Conservation (phyloP, 805 yeast species). For the Hanseniaspora pseudoguilliermondii region DNA sequence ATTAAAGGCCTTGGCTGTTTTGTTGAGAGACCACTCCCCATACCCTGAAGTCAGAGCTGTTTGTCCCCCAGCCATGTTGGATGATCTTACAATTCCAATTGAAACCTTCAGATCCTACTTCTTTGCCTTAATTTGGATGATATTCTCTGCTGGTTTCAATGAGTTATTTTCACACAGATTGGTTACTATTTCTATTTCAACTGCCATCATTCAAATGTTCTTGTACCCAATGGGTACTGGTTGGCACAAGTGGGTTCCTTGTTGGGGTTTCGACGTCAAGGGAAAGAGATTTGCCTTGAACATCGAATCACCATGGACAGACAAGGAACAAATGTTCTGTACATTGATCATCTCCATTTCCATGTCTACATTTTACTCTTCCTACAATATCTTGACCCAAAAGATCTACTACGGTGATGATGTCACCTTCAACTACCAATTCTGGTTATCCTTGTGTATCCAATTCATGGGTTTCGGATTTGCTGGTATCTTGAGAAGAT, state of each 20-base stretch:
- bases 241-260: slow-evolving; percentile 34
- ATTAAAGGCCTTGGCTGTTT: slow-evolving; percentile 27
- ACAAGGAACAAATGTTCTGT: slow-evolving; percentile 54
- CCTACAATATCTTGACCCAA: slow-evolving; percentile 29
- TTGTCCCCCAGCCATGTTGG: slow-evolving; percentile 33
- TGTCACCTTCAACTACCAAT: slow-evolving; percentile 36
- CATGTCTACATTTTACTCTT: slow-evolving; percentile 27
- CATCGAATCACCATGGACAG: slow-evolving; percentile 49
- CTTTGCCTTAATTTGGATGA: too few relatives aligned
- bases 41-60: slow-evolving; percentile 59
- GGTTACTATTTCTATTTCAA: slow-evolving; percentile 34
- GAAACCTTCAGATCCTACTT: slow-evolving; percentile 40
- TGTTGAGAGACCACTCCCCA: slow-evolving; percentile 37
- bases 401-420: slow-evolving; percentile 24
- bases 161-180: slow-evolving; percentile 45
- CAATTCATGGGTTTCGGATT: slow-evolving; percentile 56
- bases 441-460: slow-evolving; percentile 41
- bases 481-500: slow-evolving; percentile 48
- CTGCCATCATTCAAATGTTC: slow-evolving; percentile 36
- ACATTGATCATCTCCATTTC: slow-evolving; percentile 35
- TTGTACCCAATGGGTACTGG: slow-evolving; percentile 35
- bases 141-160: slow-evolving; percentile 42
- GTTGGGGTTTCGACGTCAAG: slow-evolving; percentile 30
- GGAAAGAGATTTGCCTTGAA: slow-evolving; percentile 36
- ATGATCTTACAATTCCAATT: slow-evolving; percentile 36